A percentile compares a stretch with the other conserved stretches of the same genome.
phyloP scores from a whole-genome alignment of 768 basidiomycete genomes.

The Kwoniella newhampshirensis region DNA sequence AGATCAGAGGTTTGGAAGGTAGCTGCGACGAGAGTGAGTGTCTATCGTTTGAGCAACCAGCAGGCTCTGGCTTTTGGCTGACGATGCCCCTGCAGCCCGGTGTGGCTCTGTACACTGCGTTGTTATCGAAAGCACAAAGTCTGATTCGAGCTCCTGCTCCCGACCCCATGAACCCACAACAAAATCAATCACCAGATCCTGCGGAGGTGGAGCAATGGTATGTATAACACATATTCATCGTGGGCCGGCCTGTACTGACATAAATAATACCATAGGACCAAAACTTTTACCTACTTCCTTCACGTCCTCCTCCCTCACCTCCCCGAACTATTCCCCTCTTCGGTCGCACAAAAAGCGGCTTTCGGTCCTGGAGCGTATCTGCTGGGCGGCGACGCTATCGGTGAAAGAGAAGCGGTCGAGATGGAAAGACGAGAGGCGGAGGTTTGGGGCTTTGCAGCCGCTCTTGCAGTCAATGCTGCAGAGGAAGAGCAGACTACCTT shows the following conservation, averaged over 20 bases:
- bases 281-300: conserved; percentile 84
- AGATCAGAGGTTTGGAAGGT: conserved; percentile 71
- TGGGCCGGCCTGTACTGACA: conserved; percentile 13
- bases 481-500: conserved; percentile 84
- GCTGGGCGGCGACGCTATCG: conserved; percentile 27
- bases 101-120: conserved; percentile 80
- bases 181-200: conserved; percentile 61
- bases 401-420: conserved; percentile 47
- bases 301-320: conserved; percentile 74
- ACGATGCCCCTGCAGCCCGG: conserved; percentile 66
- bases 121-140: conserved; percentile 88
- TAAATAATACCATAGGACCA: conserved; percentile 66
- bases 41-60: background rate
- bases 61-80: conserved; percentile 2
- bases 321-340: conserved; percentile 82
- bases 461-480: conserved; percentile 71
- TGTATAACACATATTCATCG: conserved; percentile 8
- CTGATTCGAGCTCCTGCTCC: conserved; percentile 74
- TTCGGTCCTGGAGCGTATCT: conserved; percentile 56
- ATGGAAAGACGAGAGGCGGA: conserved; percentile 52
- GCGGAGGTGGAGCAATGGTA: conserved; percentile 75
- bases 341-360: conserved; percentile 57
- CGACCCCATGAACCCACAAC: conserved; percentile 55
- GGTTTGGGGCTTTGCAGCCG: conserved; percentile 52
- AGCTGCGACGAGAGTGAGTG: conserved; percentile 74